phyloP scores from a whole-genome alignment of 2,329 filamentous ascomycete genomes.

The Plenodomus lindquistii region DNA sequence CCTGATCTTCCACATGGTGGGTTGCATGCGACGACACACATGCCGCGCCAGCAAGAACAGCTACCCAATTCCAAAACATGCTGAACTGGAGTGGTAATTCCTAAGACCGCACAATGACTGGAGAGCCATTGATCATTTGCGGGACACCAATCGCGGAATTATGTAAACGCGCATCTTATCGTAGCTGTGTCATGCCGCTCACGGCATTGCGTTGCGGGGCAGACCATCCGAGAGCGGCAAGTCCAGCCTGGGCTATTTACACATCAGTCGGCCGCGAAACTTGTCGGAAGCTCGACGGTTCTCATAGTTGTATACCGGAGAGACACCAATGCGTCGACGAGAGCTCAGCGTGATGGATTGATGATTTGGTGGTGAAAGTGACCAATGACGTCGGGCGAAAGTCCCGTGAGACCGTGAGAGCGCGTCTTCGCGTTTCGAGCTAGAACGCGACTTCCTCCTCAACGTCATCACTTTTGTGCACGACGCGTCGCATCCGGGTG shows the following conservation, averaged over 20 bases:
- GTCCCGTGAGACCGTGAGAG: slow-evolving; percentile 35
- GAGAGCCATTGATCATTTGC: not conserved
- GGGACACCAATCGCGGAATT: slow-evolving; percentile 14
- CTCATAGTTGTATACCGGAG: not conserved
- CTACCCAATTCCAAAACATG: slow-evolving; percentile 25
- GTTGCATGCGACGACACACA: slow-evolving; percentile 30
- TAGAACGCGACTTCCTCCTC: slow-evolving; percentile 5
- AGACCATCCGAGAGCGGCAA: slow-evolving; percentile 19
- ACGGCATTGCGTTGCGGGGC: slow-evolving; percentile 19
- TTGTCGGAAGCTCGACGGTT: not conserved
- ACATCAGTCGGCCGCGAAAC: not conserved
- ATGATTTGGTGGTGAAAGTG: slow-evolving; percentile 9
- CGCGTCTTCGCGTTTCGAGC: slow-evolving; percentile 19
- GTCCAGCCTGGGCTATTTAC: slow-evolving; percentile 14
- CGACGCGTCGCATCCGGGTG: no score
- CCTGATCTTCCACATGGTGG: slow-evolving; percentile 32
- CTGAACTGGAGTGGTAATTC: not conserved
- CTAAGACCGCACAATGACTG: not conserved
- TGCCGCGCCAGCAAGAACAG: slow-evolving; percentile 17
- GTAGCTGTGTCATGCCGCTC: slow-evolving; percentile 18
- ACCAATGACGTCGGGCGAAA: slow-evolving; percentile 26
- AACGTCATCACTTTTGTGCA: not conserved
- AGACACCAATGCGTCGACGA: not conserved
- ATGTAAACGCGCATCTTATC: slow-evolving; percentile 38
- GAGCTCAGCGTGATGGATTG: not conserved